These are phyloP conservation scores for Nicotiana otophora DNA, from an alignment of 257 asterid species.

Conservation along the genomic window DNA sequence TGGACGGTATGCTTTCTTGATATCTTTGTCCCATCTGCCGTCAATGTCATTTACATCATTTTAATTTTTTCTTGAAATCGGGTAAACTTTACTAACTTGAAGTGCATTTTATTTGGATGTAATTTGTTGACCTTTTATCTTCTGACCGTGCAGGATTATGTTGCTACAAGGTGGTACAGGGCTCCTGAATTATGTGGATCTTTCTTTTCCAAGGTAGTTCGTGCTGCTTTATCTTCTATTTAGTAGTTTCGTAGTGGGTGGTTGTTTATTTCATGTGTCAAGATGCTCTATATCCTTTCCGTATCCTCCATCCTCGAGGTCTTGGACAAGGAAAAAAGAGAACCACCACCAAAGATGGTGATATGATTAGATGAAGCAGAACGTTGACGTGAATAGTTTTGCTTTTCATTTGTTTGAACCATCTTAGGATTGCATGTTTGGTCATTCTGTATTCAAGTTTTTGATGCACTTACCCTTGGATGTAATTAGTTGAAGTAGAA, in stretches of 20 bases:
- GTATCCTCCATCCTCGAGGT: neutral
- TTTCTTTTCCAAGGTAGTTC: constrained; percentile 81
- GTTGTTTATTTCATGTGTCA: neutral
- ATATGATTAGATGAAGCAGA: neutral
- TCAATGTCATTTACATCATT: neutral
- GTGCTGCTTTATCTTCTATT: constrained; percentile 4
- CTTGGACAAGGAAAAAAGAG: neutral
- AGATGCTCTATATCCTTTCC: neutral
- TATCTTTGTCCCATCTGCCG: neutral
- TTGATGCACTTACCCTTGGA: neutral
- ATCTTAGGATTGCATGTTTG: neutral
- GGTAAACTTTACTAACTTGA: neutral
- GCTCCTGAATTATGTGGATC: constrained; percentile 99
- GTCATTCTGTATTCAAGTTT: neutral
- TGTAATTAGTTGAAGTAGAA: neutral
- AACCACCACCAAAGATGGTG: neutral
- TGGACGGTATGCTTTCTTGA: constrained; percentile 65
- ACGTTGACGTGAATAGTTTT: neutral
- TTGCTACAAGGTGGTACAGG: constrained; percentile 98
- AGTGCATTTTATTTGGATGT: neutral
- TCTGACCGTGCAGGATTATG: constrained; percentile 69
- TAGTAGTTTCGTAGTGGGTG: neutral
- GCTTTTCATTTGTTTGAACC: neutral
- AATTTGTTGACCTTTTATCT: constrained; percentile 8
- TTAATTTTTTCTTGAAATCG: neutral